Conservation (phyloP, 139 green algal genomes). For the Chlamydomonas schloesseri region DNA sequence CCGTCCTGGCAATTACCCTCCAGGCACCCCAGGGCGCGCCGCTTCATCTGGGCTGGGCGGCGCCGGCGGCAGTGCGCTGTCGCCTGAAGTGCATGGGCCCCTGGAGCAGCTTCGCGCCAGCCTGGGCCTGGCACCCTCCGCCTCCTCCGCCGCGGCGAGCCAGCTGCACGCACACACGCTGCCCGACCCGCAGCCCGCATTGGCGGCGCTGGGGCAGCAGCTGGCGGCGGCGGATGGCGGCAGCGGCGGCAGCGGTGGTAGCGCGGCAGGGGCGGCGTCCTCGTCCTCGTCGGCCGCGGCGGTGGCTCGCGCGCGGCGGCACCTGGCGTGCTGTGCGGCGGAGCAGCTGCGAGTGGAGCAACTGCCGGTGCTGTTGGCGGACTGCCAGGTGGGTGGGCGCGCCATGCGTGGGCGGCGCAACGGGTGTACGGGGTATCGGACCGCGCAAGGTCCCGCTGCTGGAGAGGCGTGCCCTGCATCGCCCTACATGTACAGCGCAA, state of each 20-base stretch:
- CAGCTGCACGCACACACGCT: too few species aligned
- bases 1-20: too few species aligned
- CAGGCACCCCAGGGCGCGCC: too few species aligned
- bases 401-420: too few species aligned
- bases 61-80: background rate
- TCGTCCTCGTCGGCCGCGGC: constrained; percentile 9
- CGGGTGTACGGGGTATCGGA: too few species aligned
- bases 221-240: constrained; percentile 14
- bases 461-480: too few species aligned
- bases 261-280: background rate
- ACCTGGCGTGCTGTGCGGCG: constrained; percentile 26
- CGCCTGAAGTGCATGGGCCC: background rate
- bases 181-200: background rate
- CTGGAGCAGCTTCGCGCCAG: background rate
- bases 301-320: constrained; percentile 36
- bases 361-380: constrained; percentile 45
- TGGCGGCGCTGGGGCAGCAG: constrained; percentile 25
- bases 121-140: constrained; percentile 10
- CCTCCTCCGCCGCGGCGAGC: background rate
- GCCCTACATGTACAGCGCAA: too few species aligned
- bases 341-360: constrained; percentile 17
- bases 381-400: constrained; percentile 25
- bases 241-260: background rate
- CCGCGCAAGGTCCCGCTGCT: too few species aligned
- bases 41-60: too few species aligned